Conservation (phyloP, 495 filamentous ascomycete genomes). For the Hyaloscypha bicolor region DNA sequence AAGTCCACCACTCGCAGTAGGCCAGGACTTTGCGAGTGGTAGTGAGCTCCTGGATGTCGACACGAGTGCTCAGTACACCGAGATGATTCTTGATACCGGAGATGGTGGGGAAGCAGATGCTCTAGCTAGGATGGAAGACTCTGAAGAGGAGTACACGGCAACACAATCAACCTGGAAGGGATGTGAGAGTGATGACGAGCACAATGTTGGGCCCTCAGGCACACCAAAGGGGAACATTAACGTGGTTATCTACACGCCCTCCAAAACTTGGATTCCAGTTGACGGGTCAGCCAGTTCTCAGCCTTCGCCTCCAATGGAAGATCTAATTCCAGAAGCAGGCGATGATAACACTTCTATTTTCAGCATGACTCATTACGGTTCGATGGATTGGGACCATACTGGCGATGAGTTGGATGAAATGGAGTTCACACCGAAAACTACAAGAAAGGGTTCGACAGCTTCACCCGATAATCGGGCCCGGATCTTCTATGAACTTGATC, state of each 20-base stretch:
- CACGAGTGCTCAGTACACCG: not conserved
- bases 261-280: slow-evolving; percentile 3
- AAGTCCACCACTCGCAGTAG: slow-evolving; percentile 38
- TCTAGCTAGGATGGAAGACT: not conserved
- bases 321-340: not conserved
- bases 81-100: not conserved
- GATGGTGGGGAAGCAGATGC: not conserved
- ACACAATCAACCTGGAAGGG: not conserved
- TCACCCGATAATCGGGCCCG: not conserved
- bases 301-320: not conserved
- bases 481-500: not conserved
- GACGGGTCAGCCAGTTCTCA: not conserved
- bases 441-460: slow-evolving; percentile 5
- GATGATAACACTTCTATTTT: slow-evolving; percentile 19
- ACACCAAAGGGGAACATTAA: slow-evolving; percentile 3
- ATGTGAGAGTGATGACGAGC: not conserved
- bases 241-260: slow-evolving; percentile 21
- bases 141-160: not conserved
- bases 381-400: slow-evolving; percentile 24
- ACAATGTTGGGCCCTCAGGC: not conserved
- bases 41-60: slow-evolving; percentile 30
- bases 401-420: slow-evolving; percentile 19
- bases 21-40: slow-evolving; percentile 43
- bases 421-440: slow-evolving; percentile 16
- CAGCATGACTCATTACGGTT: slow-evolving; percentile 19